These are phyloP conservation scores for Corrigiola litoralis DNA, from an alignment of 179 eudicot genomes.

Conservation along the genomic window DNA sequence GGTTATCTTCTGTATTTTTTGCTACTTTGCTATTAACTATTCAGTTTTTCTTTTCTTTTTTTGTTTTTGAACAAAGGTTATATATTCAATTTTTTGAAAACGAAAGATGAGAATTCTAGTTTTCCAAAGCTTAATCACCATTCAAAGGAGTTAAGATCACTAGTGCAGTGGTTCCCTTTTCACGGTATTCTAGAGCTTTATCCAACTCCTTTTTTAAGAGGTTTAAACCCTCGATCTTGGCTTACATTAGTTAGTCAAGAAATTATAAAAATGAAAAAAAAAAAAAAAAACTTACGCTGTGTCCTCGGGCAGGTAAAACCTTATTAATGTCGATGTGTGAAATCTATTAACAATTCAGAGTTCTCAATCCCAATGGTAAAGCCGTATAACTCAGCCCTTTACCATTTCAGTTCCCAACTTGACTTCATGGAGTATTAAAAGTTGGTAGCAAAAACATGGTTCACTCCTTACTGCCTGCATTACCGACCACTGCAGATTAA, in stretches of 20 bases:
- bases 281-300: background rate
- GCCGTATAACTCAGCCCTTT: conserved; percentile 7
- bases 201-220: background rate
- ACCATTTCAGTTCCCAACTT: conserved; percentile 19
- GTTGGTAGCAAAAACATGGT: background rate
- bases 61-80: no score
- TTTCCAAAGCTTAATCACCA: no score
- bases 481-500: conserved; percentile 15
- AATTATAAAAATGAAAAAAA: no score
- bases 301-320: conserved; percentile 13
- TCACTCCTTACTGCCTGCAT: conserved; percentile 15
- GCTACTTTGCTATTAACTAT: no score
- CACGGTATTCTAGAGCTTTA: background rate
- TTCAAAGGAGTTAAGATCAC: no score
- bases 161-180: no score
- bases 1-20: no score
- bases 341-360: conserved; percentile 17
- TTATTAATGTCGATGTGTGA: conserved; percentile 17
- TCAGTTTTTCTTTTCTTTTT: no score
- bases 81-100: no score
- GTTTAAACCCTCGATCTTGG: background rate
- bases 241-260: conserved; percentile 8
- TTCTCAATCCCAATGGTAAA: conserved; percentile 28
- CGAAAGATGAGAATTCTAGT: no score
- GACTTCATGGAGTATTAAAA: background rate